A percentile compares a stretch with the other conserved stretches of the same genome.
phyloP scores from a whole-genome alignment of 2,329 filamentous ascomycete genomes.

The Ceratocystis cacaofunesta region DNA sequence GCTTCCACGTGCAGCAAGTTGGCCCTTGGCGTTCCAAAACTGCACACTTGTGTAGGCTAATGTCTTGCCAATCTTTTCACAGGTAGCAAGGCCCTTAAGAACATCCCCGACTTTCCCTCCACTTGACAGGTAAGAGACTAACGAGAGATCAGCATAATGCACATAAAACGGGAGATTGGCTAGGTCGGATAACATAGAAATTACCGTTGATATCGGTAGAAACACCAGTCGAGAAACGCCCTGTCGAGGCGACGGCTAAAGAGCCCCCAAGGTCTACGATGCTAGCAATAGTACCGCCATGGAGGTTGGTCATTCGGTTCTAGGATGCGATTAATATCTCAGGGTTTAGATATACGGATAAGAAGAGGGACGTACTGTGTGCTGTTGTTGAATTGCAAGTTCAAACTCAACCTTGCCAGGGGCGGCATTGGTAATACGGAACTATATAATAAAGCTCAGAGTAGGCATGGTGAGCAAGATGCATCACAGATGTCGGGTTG shows the following conservation, averaged over 20 bases:
- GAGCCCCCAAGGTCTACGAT: conserved; percentile 55
- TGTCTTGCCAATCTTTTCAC: conserved; percentile 52
- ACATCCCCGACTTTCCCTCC: conserved; percentile 43
- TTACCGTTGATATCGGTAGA: conserved; percentile 50
- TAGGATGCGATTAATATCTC: conserved; percentile 23
- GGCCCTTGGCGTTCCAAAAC: conserved; percentile 43
- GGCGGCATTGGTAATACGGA: conserved; percentile 49
- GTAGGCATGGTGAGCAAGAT: not conserved
- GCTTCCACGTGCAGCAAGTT: conserved; percentile 46
- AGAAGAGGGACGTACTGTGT: conserved; percentile 42
- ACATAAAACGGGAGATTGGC: not conserved
- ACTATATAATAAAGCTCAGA: conserved; percentile 28
- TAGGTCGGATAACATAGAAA: not conserved
- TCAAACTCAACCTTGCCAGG: conserved; percentile 62
- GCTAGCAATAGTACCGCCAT: conserved; percentile 65
- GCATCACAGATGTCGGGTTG: not conserved
- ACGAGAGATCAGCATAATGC: not conserved
- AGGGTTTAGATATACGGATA: no score
- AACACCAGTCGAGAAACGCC: conserved; percentile 47
- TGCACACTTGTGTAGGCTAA: conserved; percentile 46
- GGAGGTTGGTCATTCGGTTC: conserved; percentile 64
- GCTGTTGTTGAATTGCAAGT: conserved; percentile 56
- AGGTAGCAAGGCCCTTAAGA: conserved; percentile 40
- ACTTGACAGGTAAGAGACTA: conserved; percentile 48
- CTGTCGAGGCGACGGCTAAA: conserved; percentile 49